Percentiles rank a stretch among this genome's conserved stretches.
Evolutionary conservation across 2,329 filamentous ascomycete species (phyloP).

Genomic region (Claviceps cyperi): DNA sequence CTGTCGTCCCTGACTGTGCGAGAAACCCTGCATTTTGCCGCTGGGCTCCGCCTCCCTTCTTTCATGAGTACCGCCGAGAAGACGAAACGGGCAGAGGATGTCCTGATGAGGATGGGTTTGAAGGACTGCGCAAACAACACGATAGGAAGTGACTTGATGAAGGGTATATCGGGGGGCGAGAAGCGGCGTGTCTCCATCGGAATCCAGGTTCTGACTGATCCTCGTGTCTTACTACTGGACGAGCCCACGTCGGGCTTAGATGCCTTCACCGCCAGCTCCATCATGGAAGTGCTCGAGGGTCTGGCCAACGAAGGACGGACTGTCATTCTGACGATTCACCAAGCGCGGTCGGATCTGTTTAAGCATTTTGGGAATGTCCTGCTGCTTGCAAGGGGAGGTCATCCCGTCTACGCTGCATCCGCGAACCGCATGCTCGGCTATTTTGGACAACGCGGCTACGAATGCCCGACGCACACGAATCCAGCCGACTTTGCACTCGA

Average conservation of each 20-base stretch:
- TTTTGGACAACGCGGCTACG: constrained; percentile 43
- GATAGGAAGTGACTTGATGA: constrained; percentile 56
- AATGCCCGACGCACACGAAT: constrained; percentile 56
- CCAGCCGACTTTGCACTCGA: constrained; percentile 68
- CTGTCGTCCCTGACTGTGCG: constrained; percentile 61
- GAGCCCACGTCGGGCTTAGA: constrained; percentile 66
- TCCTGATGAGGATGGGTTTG: constrained; percentile 59
- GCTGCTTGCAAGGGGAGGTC: constrained; percentile 54
- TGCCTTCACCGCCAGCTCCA: constrained; percentile 63
- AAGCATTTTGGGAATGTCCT: constrained; percentile 56
- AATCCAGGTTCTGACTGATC: constrained; percentile 63
- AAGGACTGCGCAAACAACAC: constrained; percentile 67
- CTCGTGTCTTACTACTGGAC: constrained; percentile 57
- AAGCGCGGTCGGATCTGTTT: constrained; percentile 61
- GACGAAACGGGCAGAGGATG: constrained; percentile 50
- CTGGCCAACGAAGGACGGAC: constrained; percentile 61
- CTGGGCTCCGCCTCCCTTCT: constrained; percentile 53
- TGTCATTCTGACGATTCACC: constrained; percentile 63
- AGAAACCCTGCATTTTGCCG: constrained; percentile 58
- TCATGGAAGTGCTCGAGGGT: constrained; percentile 57
- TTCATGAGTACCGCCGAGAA: constrained; percentile 60
- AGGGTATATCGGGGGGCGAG: constrained; percentile 68
- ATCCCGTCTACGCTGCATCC: constrained; percentile 51
- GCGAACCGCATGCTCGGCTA: constrained; percentile 50
- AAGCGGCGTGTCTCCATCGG: constrained; percentile 67